phyloP scores from a whole-genome alignment of 176 grass and related monocot genomes.

The Hsuehochloa calcarea region DNA sequence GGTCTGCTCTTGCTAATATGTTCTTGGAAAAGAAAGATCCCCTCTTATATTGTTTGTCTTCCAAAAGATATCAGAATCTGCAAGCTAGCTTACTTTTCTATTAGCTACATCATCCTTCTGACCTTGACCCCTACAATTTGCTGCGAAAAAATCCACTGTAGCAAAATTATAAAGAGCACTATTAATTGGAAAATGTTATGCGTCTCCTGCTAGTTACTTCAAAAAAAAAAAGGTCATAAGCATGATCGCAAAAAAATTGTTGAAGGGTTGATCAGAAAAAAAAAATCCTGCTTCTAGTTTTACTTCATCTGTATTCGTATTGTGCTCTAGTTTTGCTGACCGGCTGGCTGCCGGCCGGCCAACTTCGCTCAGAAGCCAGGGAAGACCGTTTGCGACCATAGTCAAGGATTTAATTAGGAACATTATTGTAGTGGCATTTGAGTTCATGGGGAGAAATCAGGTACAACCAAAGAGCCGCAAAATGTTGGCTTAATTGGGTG shows the following conservation, averaged over 20 bases:
- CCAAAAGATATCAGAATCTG: background rate
- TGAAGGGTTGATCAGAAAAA: background rate
- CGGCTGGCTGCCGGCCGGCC: background rate
- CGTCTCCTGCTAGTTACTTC: background rate
- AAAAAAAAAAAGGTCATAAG: background rate
- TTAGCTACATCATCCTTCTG: background rate
- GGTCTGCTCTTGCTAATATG: conserved; percentile 5
- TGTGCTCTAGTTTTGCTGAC: background rate
- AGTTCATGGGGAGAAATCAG: background rate
- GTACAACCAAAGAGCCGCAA: background rate
- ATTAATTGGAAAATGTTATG: background rate
- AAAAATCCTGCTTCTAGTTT: background rate
- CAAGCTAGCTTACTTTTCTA: background rate
- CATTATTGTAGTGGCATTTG: background rate
- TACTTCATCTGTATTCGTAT: background rate
- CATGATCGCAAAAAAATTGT: background rate
- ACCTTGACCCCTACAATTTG: background rate
- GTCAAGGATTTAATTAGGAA: background rate
- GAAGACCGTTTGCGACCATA: background rate
- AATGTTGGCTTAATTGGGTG: background rate
- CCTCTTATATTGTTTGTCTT: background rate
- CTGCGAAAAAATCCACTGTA: background rate
- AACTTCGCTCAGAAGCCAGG: background rate
- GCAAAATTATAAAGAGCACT: background rate
- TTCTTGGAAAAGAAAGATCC: background rate